These are phyloP conservation scores for Pleurotus platypus DNA, from an alignment of 768 basidiomycete genomes.

Conservation along the genomic window DNA sequence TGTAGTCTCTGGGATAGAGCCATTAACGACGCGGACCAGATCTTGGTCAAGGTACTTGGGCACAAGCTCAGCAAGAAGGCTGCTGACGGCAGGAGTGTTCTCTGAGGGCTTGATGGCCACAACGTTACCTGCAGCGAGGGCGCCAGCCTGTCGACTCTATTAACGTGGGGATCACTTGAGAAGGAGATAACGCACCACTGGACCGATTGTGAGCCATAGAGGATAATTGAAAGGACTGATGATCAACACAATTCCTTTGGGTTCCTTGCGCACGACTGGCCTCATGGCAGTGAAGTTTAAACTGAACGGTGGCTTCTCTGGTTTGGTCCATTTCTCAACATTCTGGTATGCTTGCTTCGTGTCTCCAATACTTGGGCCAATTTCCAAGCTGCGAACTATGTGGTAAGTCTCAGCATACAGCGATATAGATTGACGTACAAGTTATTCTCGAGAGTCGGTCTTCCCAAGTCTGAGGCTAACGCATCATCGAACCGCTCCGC, in stretches of 20 bases:
- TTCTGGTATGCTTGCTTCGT: conserved; percentile 50
- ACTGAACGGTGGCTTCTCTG: conserved; percentile 52
- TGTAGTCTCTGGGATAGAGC: conserved; percentile 61
- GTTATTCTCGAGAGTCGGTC: conserved; percentile 55
- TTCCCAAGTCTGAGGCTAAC: conserved; percentile 57
- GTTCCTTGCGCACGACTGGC: conserved; percentile 66
- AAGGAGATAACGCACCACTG: conserved; percentile 43
- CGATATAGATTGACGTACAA: conserved; percentile 28
- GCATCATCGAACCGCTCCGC: conserved; percentile 53
- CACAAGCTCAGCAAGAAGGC: conserved; percentile 62
- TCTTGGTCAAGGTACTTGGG: conserved; percentile 74
- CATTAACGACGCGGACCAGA: conserved; percentile 65
- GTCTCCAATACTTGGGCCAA: conserved; percentile 48
- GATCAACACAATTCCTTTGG: conserved; percentile 72
- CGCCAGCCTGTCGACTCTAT: conserved; percentile 41
- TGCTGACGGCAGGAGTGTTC: conserved; percentile 47
- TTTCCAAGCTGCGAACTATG: conserved; percentile 50
- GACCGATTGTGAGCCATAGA: conserved; percentile 51
- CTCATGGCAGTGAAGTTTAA: conserved; percentile 56
- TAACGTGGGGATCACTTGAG: background rate
- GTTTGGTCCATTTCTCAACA: conserved; percentile 74
- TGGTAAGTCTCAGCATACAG: background rate
- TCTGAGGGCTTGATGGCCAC: conserved; percentile 79
- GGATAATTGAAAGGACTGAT: conserved; percentile 80
- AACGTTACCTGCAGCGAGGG: conserved; percentile 77